phyloP scores from a whole-genome alignment of 1,139 yeast species.

The Blastobotrys ciferrii region DNA sequence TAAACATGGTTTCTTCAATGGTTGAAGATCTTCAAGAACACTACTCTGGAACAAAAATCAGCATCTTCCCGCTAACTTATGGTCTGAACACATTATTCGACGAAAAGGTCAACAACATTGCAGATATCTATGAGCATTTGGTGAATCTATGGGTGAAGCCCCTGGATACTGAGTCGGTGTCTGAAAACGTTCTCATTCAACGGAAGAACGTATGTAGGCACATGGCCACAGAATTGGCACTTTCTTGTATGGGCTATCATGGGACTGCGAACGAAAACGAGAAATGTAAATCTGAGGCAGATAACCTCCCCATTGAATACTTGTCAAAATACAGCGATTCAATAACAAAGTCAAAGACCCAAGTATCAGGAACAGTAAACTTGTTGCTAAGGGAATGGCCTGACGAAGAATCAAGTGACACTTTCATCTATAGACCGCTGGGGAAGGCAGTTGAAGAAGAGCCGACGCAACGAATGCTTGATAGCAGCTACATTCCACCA shows the following conservation, averaged over 20 bases:
- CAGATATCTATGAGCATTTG: constrained; percentile 20
- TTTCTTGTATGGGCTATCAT: constrained; percentile 24
- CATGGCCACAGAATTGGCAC: constrained; percentile 20
- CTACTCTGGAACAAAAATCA: constrained; percentile 36
- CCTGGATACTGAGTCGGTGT: constrained; percentile 8
- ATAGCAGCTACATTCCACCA: constrained; percentile 1
- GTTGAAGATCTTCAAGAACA: constrained; percentile 46
- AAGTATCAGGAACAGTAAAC: neutral
- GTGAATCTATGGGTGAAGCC: constrained; percentile 24
- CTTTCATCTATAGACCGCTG: neutral
- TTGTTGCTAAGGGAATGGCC: constrained; percentile 2
- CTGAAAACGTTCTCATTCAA: constrained; percentile 11
- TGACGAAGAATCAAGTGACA: neutral
- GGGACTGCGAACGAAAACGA: constrained; percentile 1
- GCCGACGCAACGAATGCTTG: neutral
- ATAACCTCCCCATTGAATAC: neutral
- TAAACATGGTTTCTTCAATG: constrained; percentile 50
- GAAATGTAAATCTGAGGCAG: neutral
- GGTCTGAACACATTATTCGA: constrained; percentile 19
- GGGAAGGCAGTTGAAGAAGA: constrained; percentile 4
- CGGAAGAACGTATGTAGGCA: constrained; percentile 17
- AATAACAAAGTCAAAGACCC: neutral
- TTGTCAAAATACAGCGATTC: constrained; percentile 2
- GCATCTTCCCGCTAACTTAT: constrained; percentile 19
- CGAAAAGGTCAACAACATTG: constrained; percentile 15